A percentile compares a stretch with the other conserved stretches of the same genome.
Evolutionary conservation across 495 filamentous ascomycete species (phyloP).

Genomic region (Penicillium cosmopolitanum): DNA sequence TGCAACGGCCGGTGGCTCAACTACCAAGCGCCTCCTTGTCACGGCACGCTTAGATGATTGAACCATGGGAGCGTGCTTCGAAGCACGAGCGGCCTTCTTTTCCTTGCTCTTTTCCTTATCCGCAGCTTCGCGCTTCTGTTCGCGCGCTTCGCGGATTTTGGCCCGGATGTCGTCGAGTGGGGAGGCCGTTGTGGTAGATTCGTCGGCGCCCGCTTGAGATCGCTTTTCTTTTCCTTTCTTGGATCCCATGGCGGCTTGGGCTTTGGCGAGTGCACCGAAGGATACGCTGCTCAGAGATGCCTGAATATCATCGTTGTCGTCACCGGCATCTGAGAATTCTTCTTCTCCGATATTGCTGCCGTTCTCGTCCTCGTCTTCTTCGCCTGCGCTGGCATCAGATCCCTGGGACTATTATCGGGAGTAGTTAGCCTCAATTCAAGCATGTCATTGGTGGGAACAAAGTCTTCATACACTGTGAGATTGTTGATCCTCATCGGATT

Average conservation of each 20-base stretch:
- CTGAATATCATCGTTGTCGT: slow-evolving; percentile 45
- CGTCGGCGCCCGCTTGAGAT: slow-evolving; percentile 19
- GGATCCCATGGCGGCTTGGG: slow-evolving; percentile 67
- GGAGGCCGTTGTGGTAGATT: slow-evolving; percentile 18
- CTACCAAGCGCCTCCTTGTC: slow-evolving; percentile 72
- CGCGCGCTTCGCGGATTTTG: slow-evolving; percentile 47
- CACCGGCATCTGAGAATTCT: slow-evolving; percentile 25
- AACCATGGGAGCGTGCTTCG: slow-evolving; percentile 86
- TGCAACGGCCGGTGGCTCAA: slow-evolving; percentile 50
- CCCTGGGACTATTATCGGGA: not conserved
- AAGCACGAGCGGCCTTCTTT: slow-evolving; percentile 57
- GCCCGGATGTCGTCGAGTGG: slow-evolving; percentile 45
- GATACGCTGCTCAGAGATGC: slow-evolving; percentile 60
- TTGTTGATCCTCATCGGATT: slow-evolving; percentile 38
- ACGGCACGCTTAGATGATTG: slow-evolving; percentile 82
- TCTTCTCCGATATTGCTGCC: slow-evolving; percentile 21
- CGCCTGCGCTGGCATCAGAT: slow-evolving; percentile 2
- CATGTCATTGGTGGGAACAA: not conserved
- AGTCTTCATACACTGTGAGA: slow-evolving; percentile 34
- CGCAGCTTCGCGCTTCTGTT: slow-evolving; percentile 40
- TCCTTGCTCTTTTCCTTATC: slow-evolving; percentile 42
- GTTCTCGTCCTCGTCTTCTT: not conserved
- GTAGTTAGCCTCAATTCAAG: not conserved
- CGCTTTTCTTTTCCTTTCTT: slow-evolving; percentile 43
- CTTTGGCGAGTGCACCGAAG: slow-evolving; percentile 86